Percentiles rank a stretch among this genome's conserved stretches.
Evolutionary conservation across 1,139 yeast genomes (phyloP).

Genomic region (Geotrichum carabidarum): DNA sequence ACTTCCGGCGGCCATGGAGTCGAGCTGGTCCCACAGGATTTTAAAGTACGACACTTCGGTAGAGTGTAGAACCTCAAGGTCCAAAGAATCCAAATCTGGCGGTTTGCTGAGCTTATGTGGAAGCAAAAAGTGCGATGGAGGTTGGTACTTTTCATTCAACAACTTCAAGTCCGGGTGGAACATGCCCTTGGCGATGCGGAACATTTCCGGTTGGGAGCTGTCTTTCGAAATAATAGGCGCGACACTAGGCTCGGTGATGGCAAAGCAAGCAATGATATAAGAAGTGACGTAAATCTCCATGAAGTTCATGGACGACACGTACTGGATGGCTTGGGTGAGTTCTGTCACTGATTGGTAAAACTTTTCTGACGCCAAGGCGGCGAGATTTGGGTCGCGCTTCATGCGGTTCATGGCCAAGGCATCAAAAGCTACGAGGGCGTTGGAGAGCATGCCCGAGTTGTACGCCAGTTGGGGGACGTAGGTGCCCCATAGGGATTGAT

Average conservation of each 20-base stretch:
- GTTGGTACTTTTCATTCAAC: not conserved
- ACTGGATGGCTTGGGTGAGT: constrained; percentile 3
- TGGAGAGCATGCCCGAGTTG: constrained; percentile 12
- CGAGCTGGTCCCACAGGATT: constrained; percentile 13
- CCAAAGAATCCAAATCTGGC: not conserved
- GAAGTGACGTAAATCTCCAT: constrained; percentile 11
- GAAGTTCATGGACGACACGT: constrained; percentile 1
- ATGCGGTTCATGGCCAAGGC: constrained; percentile 5
- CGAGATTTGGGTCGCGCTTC: constrained; percentile 1
- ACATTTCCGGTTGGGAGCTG: constrained; percentile 10
- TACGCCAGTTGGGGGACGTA: constrained; percentile 12
- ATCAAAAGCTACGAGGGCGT: constrained; percentile 12
- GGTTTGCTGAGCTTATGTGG: not conserved
- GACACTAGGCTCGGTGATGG: constrained; percentile 7
- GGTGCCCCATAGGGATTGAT: constrained; percentile 9
- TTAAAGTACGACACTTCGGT: constrained; percentile 1
- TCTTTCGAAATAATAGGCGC: constrained; percentile 11
- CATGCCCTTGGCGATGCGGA: constrained; percentile 12
- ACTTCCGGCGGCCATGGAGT: constrained; percentile 8
- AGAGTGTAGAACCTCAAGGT: not conserved
- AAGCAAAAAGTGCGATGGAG: not conserved
- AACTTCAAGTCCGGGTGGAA: constrained; percentile 5
- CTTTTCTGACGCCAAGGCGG: constrained; percentile 9
- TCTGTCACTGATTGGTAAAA: constrained; percentile 5
- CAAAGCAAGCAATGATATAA: constrained; percentile 10